Evolutionary conservation across 2,329 filamentous ascomycete genomes (phyloP).

Genomic region (Fusarium multiceps): DNA sequence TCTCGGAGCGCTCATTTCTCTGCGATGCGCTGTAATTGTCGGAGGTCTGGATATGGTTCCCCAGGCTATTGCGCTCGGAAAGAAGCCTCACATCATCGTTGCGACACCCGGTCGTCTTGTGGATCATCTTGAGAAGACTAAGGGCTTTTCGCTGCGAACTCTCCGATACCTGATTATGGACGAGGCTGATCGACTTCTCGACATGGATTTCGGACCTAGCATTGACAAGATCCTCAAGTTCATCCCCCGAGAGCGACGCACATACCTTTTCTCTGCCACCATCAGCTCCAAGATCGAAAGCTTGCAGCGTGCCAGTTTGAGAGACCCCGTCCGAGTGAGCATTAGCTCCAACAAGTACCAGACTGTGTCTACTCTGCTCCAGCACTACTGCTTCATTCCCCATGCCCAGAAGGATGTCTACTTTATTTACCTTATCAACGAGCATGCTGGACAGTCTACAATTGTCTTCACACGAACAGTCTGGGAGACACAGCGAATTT

Average conservation of each 20-base stretch:
- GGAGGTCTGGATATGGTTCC: slow-evolving; percentile 97
- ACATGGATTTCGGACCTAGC: slow-evolving; percentile 93
- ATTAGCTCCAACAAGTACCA: slow-evolving; percentile 88
- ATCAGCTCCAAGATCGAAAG: slow-evolving; percentile 95
- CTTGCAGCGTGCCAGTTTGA: slow-evolving; percentile 87
- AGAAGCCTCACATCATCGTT: slow-evolving; percentile 93
- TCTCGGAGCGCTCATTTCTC: slow-evolving; percentile 86
- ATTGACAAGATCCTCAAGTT: slow-evolving; percentile 95
- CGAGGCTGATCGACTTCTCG: slow-evolving; percentile 90
- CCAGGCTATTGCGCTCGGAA: slow-evolving; percentile 90
- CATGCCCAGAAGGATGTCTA: slow-evolving; percentile 91
- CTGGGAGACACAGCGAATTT: slow-evolving; percentile 86
- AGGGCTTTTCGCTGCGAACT: slow-evolving; percentile 86
- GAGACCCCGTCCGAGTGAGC: slow-evolving; percentile 84
- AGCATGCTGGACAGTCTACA: slow-evolving; percentile 84
- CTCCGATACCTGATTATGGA: slow-evolving; percentile 95
- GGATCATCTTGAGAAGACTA: slow-evolving; percentile 96
- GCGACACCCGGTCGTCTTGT: slow-evolving; percentile 90
- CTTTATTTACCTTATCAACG: slow-evolving; percentile 86
- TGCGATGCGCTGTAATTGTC: slow-evolving; percentile 86
- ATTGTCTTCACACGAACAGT: slow-evolving; percentile 96
- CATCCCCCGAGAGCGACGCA: slow-evolving; percentile 79
- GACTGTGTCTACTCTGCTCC: slow-evolving; percentile 88
- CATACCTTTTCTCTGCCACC: slow-evolving; percentile 93
- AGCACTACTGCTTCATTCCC: slow-evolving; percentile 88